Base-by-base conservation (phyloP, 2,329 filamentous ascomycete genomes). In the Alternaria triticina region DNA sequence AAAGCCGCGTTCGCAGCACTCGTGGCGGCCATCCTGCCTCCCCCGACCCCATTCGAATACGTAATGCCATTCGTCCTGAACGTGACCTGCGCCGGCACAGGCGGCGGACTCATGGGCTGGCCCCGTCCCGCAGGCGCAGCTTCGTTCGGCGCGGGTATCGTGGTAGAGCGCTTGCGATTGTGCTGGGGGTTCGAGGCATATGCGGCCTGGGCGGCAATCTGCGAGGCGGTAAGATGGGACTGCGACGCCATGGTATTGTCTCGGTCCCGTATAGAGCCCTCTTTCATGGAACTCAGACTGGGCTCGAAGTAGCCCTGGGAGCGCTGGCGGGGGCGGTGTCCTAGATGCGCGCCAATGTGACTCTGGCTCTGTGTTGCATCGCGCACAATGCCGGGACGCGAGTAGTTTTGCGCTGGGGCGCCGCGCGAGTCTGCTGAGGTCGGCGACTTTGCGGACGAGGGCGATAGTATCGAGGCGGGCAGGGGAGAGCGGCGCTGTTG, bases 201-300 rank as follows among this genome's bases (percentile, higher is more conserved):
- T 59, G 92, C 92, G 10, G 91, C 89, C 79, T 94, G 91, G 17
- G 91, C 91, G 43, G 92, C 92, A 67, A 94, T 93, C 78, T 93
- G 90, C 78, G 91, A 93, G n/a, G 91, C 88, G 80, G 81, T 80
- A 79, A 89, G 73, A 33, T 81, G 81, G 61, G 44, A 62, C 20
- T 62, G 61, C 55, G 70, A 65, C 65, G 82, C 81, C 73, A 79
- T 76, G 86, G 83, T 25, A 83, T 84, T 44, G 46, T 65, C 66
- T 13, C 61, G 40, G 11, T 65, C 61, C 13, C 64, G 44, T 59
- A 86, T 89, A 22, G 87, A 87, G 22, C 91, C 52, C 51, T 67
- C 64, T 15, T 59, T 46, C 64, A 86, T 89, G 23, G 87, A 88
- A 17, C 91, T 90, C 51, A 94, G 82, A 22, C 86, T 89, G 45